These are phyloP conservation scores for Carnegiea gigantea DNA, from an alignment of 179 eudicot species.

Conservation along the genomic window DNA sequence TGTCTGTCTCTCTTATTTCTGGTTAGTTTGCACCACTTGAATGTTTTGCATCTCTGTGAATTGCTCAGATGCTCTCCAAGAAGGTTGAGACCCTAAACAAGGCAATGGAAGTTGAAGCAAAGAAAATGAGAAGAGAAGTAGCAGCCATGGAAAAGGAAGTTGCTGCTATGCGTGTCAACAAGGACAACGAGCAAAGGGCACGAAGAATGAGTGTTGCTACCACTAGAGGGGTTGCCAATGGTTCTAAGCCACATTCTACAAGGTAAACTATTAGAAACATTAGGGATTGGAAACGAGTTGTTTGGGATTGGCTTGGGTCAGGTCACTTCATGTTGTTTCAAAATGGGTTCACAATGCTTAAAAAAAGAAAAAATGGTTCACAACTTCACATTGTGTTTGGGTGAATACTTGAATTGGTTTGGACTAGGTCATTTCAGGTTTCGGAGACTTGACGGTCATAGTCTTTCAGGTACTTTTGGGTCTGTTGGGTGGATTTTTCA, in stretches of 20 bases:
- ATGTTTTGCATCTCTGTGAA: conserved; percentile 9
- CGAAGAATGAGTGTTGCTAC: conserved; percentile 49
- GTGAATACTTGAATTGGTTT: not conserved
- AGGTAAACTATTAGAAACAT: conserved; percentile 38
- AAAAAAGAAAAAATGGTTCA: not conserved
- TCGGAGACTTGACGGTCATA: not conserved
- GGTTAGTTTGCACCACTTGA: not conserved
- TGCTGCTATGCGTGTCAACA: conserved; percentile 51
- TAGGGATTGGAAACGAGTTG: not conserved
- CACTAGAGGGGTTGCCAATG: conserved; percentile 48
- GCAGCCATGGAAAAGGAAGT: conserved; percentile 82
- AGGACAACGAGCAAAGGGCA: conserved; percentile 57
- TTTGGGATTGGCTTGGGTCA: not conserved
- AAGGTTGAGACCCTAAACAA: conserved; percentile 77
- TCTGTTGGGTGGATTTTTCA: not conserved
- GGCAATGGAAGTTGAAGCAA: conserved; percentile 83
- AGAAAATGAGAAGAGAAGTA: conserved; percentile 74
- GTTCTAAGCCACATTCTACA: conserved; percentile 37
- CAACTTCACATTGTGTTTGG: not conserved
- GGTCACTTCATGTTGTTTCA: not conserved
- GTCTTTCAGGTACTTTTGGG: not conserved
- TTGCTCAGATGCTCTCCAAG: conserved; percentile 62
- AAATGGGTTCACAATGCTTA: not conserved
- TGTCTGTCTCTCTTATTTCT: not conserved
- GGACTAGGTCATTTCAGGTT: not conserved